Conservation (phyloP, 2,329 filamentous ascomycete species). For the Penicillium crustosum region DNA sequence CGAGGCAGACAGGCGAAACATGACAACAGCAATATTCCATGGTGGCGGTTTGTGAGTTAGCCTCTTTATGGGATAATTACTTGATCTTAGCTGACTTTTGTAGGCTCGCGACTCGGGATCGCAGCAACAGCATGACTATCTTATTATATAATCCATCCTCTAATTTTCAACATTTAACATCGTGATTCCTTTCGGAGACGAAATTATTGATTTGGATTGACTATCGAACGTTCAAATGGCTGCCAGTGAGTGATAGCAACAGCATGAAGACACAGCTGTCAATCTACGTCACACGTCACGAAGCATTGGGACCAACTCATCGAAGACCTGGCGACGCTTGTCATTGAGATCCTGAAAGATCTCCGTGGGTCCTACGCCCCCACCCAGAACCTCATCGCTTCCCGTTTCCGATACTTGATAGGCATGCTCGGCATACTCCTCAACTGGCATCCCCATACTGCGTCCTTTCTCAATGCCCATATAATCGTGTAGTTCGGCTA, state of each 20-base stretch:
- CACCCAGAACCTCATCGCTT: not conserved
- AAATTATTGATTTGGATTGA: not conserved
- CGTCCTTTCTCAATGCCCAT: constrained; percentile 1
- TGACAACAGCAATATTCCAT: constrained; percentile 28
- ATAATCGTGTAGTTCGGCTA: constrained; percentile 1
- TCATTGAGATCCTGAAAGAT: not conserved
- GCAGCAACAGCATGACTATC: constrained; percentile 30
- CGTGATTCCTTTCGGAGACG: not conserved
- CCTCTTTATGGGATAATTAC: not conserved
- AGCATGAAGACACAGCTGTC: not conserved
- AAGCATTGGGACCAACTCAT: not conserved
- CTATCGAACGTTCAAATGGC: not conserved
- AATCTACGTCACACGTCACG: not conserved
- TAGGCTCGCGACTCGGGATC: constrained; percentile 26
- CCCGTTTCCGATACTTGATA: not conserved
- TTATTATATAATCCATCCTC: constrained; percentile 24
- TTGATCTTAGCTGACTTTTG: not conserved
- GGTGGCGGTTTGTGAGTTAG: constrained; percentile 31
- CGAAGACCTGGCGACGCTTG: not conserved
- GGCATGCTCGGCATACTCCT: not conserved
- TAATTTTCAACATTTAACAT: not conserved
- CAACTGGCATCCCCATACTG: not conserved
- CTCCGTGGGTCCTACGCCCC: not conserved
- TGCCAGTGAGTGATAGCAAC: not conserved
- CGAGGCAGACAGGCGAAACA: constrained; percentile 20